Evolutionary conservation across 768 basidiomycete species (phyloP).

Genomic region (Naematelia encephala): DNA sequence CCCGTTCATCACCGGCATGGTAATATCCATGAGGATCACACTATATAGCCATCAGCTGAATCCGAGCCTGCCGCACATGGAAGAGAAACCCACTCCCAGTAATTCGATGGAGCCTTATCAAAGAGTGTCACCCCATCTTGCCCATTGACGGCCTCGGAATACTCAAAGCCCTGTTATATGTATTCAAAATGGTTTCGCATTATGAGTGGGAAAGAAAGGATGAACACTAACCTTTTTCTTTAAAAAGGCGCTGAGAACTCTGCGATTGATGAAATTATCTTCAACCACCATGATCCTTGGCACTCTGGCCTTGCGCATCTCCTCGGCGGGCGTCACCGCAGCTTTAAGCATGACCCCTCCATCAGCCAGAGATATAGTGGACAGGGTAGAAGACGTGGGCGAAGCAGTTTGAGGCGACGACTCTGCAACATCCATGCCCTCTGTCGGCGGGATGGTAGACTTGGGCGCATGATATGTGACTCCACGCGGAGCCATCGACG

Average conservation of each 20-base stretch:
- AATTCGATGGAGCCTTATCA: constrained; percentile 59
- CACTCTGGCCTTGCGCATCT: constrained; percentile 55
- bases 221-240: constrained; percentile 46
- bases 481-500: constrained; percentile 56
- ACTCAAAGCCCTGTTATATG: constrained; percentile 66
- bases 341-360: constrained; percentile 68
- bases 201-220: neutral
- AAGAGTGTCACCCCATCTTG: constrained; percentile 77
- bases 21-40: constrained; percentile 80
- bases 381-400: constrained; percentile 42
- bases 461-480: constrained; percentile 52
- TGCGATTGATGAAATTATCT: constrained; percentile 81
- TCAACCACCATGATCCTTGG: constrained; percentile 79
- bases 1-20: constrained; percentile 92
- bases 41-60: constrained; percentile 54
- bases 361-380: constrained; percentile 49
- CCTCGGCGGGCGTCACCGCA: constrained; percentile 59
- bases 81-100: constrained; percentile 70
- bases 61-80: neutral
- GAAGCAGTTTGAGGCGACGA: constrained; percentile 40
- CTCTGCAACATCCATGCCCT: constrained; percentile 3
- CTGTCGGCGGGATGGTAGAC: neutral
- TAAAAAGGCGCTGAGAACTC: constrained; percentile 64
- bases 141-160: constrained; percentile 76
- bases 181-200: neutral